These are phyloP conservation scores for Boletus tylopilopsis DNA, from an alignment of 768 basidiomycete genomes.

Conservation along the genomic window DNA sequence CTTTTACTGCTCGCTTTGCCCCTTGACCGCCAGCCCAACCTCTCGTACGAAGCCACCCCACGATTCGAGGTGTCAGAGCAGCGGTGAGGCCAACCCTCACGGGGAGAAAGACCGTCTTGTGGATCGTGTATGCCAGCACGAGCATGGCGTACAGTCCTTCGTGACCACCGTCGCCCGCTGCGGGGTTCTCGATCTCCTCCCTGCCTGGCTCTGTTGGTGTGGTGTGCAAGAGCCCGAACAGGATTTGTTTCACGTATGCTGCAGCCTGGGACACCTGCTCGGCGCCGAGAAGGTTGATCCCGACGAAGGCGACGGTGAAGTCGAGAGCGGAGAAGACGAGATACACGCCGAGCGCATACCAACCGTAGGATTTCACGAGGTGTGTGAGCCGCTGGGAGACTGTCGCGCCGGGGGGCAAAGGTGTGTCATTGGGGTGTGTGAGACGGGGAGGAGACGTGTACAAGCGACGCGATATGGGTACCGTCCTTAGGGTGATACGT, in stretches of 20 bases:
- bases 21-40: slow-evolving; percentile 84
- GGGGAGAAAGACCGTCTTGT: slow-evolving; percentile 92
- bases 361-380: slow-evolving; percentile 89
- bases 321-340: slow-evolving; percentile 68
- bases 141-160: slow-evolving; percentile 91
- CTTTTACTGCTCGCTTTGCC: slow-evolving; percentile 44
- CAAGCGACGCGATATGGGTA: slow-evolving; percentile 39
- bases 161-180: slow-evolving; percentile 39
- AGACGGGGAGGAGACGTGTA: slow-evolving; percentile 48
- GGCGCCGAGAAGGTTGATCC: slow-evolving; percentile 84
- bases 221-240: slow-evolving; percentile 43
- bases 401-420: slow-evolving; percentile 46
- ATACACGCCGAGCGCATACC: slow-evolving; percentile 95
- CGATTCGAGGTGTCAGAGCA: slow-evolving; percentile 79
- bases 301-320: slow-evolving; percentile 79
- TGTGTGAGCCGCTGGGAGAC: slow-evolving; percentile 72
- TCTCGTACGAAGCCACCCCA: slow-evolving; percentile 71
- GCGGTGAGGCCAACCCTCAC: slow-evolving; percentile 87
- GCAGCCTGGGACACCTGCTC: slow-evolving; percentile 80
- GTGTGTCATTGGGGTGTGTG: slow-evolving; percentile 7
- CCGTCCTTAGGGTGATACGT: slow-evolving; percentile 6
- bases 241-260: slow-evolving; percentile 48
- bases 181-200: slow-evolving; percentile 54
- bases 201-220: slow-evolving; percentile 63
- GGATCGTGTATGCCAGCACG: slow-evolving; percentile 88